Evolutionary conservation across 164 flowering plant species (phyloP), one percentile per base, ranked within the genome.

Genomic region (Macadamia tetraphylla): DNA sequence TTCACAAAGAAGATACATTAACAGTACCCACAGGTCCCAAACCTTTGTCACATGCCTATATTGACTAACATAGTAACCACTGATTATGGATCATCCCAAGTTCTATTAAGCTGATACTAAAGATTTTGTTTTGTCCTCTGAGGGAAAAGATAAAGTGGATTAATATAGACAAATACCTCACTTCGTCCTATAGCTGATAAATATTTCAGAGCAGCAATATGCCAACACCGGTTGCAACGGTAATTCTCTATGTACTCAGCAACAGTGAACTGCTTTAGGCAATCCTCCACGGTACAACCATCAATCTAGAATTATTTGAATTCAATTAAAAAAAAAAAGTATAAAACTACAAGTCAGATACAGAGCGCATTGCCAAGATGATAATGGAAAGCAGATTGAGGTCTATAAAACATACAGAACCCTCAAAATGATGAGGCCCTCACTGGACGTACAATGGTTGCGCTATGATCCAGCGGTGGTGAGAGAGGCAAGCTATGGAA

Each of bases 151-250:
- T 46, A 8, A 8, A 46, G 12, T 46, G 51, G 12, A 46, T 46
- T 46, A 11, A 1, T 46, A 46, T n/a, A 17, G 55, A 14, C 63
- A 65, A 67, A 57, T 74, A 91, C 98, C 96, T 87, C 83, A 69
- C 69, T 66, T 76, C 79, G 81, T 64, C 64, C 76, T 13, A 48
- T 48, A 9, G 70, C 18, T 23, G 86, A 82, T 48, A 90, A 68
- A 73, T 82, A 89, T 72, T 87, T 89, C 42, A 82, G 67, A 42
- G 91, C 97, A 75, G 88, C 86, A 67, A 70, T 63, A 77, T 94
- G 99, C 96, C 94, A 94, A 78, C 99, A 94, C 29, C 63, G 74
- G 74, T 74, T 76, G 79, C 97, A 94, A 51, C 42, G 75, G 74
- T 88, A 91, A 66, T 84, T 86, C 68, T 90, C 92, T 67, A 92